Conservation (phyloP, 371 early-diverging fungal species). For the Apophysomyces elegans region DNA sequence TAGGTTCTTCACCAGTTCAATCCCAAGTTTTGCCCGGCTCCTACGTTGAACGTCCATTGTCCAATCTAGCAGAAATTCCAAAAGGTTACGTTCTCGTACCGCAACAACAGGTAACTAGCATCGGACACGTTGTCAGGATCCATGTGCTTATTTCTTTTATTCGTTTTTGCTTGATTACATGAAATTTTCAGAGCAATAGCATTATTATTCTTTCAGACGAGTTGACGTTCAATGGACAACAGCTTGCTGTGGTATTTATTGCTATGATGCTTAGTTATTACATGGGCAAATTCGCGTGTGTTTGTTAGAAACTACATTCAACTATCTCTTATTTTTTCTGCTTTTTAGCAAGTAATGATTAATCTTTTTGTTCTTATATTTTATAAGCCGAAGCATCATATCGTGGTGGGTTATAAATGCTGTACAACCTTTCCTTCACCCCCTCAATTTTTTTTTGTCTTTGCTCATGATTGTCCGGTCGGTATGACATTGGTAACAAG, state of each 20-base stretch:
- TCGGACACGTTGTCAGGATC: background rate
- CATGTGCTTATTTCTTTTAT: no score
- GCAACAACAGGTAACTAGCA: constrained; percentile 39
- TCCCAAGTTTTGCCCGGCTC: background rate
- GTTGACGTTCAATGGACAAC: constrained; percentile 54
- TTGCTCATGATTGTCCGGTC: no score
- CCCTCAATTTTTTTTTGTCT: no score
- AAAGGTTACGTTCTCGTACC: constrained; percentile 53
- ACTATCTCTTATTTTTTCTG: background rate
- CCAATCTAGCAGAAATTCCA: constrained; percentile 32
- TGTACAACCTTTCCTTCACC: no score
- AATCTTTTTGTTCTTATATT: background rate
- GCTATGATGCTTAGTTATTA: constrained; percentile 57
- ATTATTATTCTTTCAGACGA: constrained; percentile 53
- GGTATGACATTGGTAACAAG: no score
- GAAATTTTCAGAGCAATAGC: constrained; percentile 33
- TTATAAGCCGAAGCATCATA: no score
- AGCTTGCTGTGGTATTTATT: constrained; percentile 50
- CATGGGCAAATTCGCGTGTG: constrained; percentile 53
- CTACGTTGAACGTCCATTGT: background rate
- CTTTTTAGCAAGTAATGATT: background rate
- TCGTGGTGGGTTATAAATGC: no score
- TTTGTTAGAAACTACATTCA: constrained; percentile 16
- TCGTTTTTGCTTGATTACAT: background rate
- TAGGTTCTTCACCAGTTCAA: background rate